Base-by-base conservation (phyloP, 257 asterid genomes). In the Lycium ferocissimum region DNA sequence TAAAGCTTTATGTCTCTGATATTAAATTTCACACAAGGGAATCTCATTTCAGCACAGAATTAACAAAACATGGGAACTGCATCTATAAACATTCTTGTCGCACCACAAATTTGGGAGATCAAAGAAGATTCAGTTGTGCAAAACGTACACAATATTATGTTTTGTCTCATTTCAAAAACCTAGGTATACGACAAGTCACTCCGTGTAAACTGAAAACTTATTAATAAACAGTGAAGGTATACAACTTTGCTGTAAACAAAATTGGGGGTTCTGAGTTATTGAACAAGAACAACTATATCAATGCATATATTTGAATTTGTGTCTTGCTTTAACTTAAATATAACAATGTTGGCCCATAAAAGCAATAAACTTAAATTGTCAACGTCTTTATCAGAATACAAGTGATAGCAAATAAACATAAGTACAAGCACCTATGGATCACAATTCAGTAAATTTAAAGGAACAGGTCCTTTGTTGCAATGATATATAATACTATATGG, bases 391-490 rank as follows among this genome's bases (percentile, higher is more conserved):
- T 6, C 4, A 59, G 12, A 17, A 17, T 26, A 65, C 20, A n/a
- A 66, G 10, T 33, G n/a, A 10, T n/a, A 66, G 10, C 75, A 35
- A 33, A 67, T 37, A 49, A 35, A 67, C 11, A 37, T 1, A 69
- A 72, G 10, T 45, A 20, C 61, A 73, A 20, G 20, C n/a, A 47
- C 37, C 37, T 43, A 12, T 1, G 13, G 1, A 6, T 47, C 43
- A 12, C n/a, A 40, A 49, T 49, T 49, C 81, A 75, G 61, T 75
- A 72, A n/a, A 71, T n/a, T 71, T 45, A 43, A 43, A 40, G 56
- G 79, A 71, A 17, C 59, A 73, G 40, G 54, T 72, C n/a, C n/a
- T n/a, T n/a, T n/a, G n/a, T n/a, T n/a, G n/a, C n/a, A n/a, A n/a
- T n/a, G n/a, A n/a, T n/a, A n/a, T n/a, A n/a, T n/a, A n/a, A n/a